Conservation (phyloP, 768 basidiomycete genomes). For the Dacryopinax spathularia region DNA sequence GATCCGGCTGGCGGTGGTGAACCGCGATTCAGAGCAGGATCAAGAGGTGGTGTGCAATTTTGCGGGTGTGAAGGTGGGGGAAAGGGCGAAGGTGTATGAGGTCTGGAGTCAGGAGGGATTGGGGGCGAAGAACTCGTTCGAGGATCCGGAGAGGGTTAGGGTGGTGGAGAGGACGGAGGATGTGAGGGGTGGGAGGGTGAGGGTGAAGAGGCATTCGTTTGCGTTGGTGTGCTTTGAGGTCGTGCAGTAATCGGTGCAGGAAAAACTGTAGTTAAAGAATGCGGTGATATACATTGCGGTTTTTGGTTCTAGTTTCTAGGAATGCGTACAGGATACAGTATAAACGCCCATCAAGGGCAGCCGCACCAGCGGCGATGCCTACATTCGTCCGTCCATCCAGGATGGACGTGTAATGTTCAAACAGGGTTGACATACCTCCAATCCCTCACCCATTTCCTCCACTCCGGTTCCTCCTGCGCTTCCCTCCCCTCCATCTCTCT, state of each 20-base stretch:
- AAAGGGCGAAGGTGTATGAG: slow-evolving; percentile 33
- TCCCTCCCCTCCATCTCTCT: neutral
- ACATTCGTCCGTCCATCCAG: too few relatives aligned
- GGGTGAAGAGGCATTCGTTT: slow-evolving; percentile 36
- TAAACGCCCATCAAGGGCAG: neutral
- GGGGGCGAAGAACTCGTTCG: slow-evolving; percentile 7
- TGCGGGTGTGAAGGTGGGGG: slow-evolving; percentile 13
- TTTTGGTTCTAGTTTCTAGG: neutral
- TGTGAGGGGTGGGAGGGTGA: slow-evolving; percentile 26
- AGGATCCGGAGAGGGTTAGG: slow-evolving; percentile 22
- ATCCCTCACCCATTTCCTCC: neutral
- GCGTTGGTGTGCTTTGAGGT: neutral
- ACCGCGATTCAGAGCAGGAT: slow-evolving; percentile 31
- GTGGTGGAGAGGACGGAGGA: slow-evolving; percentile 24
- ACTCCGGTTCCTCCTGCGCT: neutral
- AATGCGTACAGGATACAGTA: neutral
- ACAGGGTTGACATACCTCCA: neutral
- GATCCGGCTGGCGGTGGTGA: slow-evolving; percentile 41
- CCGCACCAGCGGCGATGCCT: too few relatives aligned
- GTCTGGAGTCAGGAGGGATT: slow-evolving; percentile 33
- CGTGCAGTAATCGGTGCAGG: neutral
- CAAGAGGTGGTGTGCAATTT: slow-evolving; percentile 32
- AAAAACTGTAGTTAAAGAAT: neutral
- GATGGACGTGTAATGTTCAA: neutral
- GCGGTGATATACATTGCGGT: neutral